Conservation (phyloP, 2,329 filamentous ascomycete species). For the Penicillium olsonii region DNA sequence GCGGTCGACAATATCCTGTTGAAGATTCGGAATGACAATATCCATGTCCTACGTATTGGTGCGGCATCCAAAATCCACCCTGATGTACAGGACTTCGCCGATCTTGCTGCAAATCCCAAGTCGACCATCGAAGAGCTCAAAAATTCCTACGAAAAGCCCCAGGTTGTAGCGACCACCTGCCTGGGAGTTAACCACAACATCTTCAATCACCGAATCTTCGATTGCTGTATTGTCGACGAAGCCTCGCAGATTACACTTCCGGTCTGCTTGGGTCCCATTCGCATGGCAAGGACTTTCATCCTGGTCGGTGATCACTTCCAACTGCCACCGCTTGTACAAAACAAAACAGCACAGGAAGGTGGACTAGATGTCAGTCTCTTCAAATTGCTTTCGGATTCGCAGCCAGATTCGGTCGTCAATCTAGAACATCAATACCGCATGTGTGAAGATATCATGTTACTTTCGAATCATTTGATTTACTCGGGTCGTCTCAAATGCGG, state of each 20-base stretch:
- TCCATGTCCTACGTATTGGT: conserved; percentile 81
- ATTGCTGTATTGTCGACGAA: conserved; percentile 98
- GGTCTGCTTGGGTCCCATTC: conserved; percentile 89
- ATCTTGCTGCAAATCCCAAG: conserved; percentile 72
- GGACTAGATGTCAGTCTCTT: conserved; percentile 93
- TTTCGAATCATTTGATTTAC: conserved; percentile 93
- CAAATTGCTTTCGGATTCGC: conserved; percentile 85
- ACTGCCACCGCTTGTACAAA: conserved; percentile 89
- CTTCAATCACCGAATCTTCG: conserved; percentile 86
- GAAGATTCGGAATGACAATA: conserved; percentile 78
- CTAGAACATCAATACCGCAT: conserved; percentile 97
- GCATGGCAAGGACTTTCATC: conserved; percentile 89
- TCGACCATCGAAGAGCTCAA: conserved; percentile 80
- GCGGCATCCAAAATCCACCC: conserved; percentile 82
- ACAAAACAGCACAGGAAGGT: conserved; percentile 80
- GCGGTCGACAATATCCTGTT: conserved; percentile 97
- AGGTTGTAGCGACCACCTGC: conserved; percentile 92
- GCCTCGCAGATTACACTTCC: conserved; percentile 96
- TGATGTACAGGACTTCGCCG: conserved; percentile 82
- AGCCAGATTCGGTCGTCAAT: conserved; percentile 84
- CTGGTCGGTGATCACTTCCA: conserved; percentile 97
- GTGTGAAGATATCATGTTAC: conserved; percentile 93
- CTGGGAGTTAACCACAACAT: conserved; percentile 86
- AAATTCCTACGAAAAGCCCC: conserved; percentile 78
- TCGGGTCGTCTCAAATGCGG: conserved; percentile 88